These are phyloP conservation scores for Didymella sp. DNA, from an alignment of 2,329 filamentous ascomycete species.

Conservation along the genomic window DNA sequence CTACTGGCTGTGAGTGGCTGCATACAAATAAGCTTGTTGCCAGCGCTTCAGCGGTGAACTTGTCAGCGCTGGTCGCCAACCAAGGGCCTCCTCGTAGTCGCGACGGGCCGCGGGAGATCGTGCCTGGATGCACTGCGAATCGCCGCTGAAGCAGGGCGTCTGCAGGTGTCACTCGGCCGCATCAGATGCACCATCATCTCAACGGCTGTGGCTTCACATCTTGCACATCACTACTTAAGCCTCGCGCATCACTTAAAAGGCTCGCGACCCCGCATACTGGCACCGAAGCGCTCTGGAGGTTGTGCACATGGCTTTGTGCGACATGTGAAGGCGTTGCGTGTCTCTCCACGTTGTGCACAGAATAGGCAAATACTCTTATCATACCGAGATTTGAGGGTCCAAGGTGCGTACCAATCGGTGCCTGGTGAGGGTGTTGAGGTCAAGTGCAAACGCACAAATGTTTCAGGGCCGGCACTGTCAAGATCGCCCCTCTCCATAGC, in stretches of 20 bases:
- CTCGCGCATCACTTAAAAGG: constrained; percentile 3
- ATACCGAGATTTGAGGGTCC: constrained; percentile 13
- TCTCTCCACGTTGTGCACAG: constrained; percentile 13
- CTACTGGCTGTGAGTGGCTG: constrained; percentile 35
- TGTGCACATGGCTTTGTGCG: constrained; percentile 9
- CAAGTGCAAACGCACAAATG: constrained; percentile 13
- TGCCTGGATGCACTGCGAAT: constrained; percentile 27
- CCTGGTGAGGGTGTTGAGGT: constrained; percentile 8
- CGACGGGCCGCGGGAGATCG: constrained; percentile 37
- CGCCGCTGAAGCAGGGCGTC: constrained; percentile 16
- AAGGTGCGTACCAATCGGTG: constrained; percentile 15
- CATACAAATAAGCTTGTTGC: constrained; percentile 22
- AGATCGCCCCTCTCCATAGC: not conserved
- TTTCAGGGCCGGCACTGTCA: constrained; percentile 11
- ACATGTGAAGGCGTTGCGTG: constrained; percentile 15
- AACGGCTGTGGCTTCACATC: constrained; percentile 9
- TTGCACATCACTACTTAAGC: constrained; percentile 7
- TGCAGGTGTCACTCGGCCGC: constrained; percentile 16
- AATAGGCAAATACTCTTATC: constrained; percentile 1
- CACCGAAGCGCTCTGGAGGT: not conserved
- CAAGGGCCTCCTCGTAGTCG: constrained; percentile 28
- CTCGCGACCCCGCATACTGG: not conserved
- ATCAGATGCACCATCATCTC: constrained; percentile 14
- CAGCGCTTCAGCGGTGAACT: constrained; percentile 38
- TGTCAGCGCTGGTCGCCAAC: constrained; percentile 25